Conservation (phyloP, 305 asterid species). For the Withania somnifera region DNA sequence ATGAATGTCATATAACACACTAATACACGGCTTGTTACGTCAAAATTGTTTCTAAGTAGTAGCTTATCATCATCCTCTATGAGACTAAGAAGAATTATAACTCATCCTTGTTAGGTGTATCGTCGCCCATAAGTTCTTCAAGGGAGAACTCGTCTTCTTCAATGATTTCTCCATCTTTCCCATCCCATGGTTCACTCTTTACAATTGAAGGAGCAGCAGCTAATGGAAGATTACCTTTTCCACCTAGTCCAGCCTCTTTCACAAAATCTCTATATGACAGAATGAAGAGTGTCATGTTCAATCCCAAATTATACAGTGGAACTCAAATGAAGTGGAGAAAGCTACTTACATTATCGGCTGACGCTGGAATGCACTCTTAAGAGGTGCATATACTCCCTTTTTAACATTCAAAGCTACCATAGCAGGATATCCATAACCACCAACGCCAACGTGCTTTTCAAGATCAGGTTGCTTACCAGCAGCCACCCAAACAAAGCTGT, state of each 20-base stretch:
- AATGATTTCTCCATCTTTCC: slow-evolving; percentile 72
- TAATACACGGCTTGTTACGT: slow-evolving; percentile 5
- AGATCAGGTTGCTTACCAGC: slow-evolving; percentile 88
- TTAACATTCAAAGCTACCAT: slow-evolving; percentile 73
- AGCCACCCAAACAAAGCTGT: slow-evolving; percentile 88
- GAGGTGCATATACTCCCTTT: slow-evolving; percentile 79
- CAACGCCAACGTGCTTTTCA: slow-evolving; percentile 80
- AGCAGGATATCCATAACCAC: slow-evolving; percentile 97
- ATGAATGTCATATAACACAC: not conserved
- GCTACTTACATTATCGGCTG: slow-evolving; percentile 50
- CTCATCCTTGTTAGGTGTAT: slow-evolving; percentile 39
- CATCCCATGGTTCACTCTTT: slow-evolving; percentile 78
- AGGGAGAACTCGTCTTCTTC: slow-evolving; percentile 96
- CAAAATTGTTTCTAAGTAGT: slow-evolving; percentile 30
- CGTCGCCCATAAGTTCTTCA: slow-evolving; percentile 88
- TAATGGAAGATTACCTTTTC: slow-evolving; percentile 65
- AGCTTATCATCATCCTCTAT: slow-evolving; percentile 1
- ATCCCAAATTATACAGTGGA: not conserved
- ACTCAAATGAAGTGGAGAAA: not conserved
- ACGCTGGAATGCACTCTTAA: slow-evolving; percentile 67
- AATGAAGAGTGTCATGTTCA: not conserved
- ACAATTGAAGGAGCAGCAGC: slow-evolving; percentile 40
- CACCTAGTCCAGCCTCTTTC: slow-evolving; percentile 76
- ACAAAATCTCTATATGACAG: slow-evolving; percentile 45
- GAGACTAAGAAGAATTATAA: slow-evolving; percentile 20